These are phyloP conservation scores for Sclerotinia subarctica DNA, from an alignment of 2,329 filamentous ascomycete species.

Conservation along the genomic window DNA sequence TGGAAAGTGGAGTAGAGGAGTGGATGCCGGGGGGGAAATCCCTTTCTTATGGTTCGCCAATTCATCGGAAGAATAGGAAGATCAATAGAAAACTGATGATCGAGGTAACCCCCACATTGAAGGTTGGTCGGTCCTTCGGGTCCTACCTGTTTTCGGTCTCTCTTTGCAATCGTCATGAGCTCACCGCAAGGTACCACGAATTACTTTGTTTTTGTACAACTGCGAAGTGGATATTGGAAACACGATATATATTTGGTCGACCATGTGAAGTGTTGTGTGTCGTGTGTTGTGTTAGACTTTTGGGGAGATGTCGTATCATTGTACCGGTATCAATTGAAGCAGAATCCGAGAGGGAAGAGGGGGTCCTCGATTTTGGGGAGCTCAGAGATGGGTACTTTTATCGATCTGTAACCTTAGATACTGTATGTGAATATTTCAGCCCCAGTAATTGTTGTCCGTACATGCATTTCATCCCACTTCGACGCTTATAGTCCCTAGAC, in stretches of 20 bases:
- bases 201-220: background rate
- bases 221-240: conserved; percentile 3
- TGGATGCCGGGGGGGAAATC: conserved; percentile 1
- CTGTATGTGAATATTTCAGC: conserved; percentile 10
- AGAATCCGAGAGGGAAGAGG: background rate
- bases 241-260: background rate
- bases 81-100: conserved; percentile 5
- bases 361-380: background rate
- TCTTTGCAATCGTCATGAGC: conserved; percentile 10
- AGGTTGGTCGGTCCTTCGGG: background rate
- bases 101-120: conserved; percentile 6
- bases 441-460: conserved; percentile 15
- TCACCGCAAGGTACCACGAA: conserved; percentile 11
- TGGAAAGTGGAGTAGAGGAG: conserved; percentile 8
- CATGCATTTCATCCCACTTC: conserved; percentile 18
- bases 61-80: conserved; percentile 11
- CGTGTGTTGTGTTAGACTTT: background rate
- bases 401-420: conserved; percentile 3
- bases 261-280: conserved; percentile 7
- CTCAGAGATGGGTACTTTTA: background rate
- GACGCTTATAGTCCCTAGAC: background rate
- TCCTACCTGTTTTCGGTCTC: conserved; percentile 2
- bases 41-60: background rate
- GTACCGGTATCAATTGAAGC: background rate
- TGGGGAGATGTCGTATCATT: conserved; percentile 1